A percentile compares a stretch with the other conserved stretches of the same genome.
phyloP scores from a whole-genome alignment of 176 grass and related monocot genomes.

The Oryza australiensis region DNA sequence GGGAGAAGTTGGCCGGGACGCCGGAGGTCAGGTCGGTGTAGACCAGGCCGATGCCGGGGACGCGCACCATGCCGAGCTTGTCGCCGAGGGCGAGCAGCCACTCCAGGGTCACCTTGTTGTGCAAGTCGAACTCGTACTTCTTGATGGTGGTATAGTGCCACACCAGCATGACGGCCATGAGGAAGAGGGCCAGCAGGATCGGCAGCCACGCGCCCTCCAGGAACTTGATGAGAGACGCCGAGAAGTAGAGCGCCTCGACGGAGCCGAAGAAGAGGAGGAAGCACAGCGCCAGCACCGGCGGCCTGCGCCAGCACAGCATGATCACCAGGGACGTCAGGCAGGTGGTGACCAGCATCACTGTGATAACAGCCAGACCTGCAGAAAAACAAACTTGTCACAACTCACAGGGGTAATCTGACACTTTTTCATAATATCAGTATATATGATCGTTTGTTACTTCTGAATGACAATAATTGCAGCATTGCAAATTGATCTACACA shows the following conservation, averaged over 20 bases:
- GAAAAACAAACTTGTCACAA: background rate
- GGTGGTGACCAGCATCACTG: slow-evolving; percentile 96
- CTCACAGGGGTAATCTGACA: background rate
- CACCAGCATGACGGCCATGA: slow-evolving; percentile 80
- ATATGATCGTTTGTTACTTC: background rate
- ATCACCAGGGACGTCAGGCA: slow-evolving; percentile 89
- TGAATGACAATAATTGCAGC: background rate
- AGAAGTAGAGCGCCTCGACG: slow-evolving; percentile 87
- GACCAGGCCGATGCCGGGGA: slow-evolving; percentile 91
- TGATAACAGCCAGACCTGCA: slow-evolving; percentile 92
- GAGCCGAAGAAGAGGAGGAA: slow-evolving; percentile 93
- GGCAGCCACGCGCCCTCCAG: slow-evolving; percentile 94
- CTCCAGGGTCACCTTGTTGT: slow-evolving; percentile 94
- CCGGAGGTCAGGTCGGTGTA: slow-evolving; percentile 92
- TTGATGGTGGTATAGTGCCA: slow-evolving; percentile 97
- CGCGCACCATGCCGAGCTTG: slow-evolving; percentile 91
- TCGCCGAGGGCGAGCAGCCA: slow-evolving; percentile 94
- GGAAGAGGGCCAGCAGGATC: slow-evolving; percentile 77
- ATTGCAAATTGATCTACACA: background rate
- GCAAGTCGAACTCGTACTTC: slow-evolving; percentile 93
- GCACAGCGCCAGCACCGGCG: slow-evolving; percentile 64
- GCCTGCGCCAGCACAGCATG: slow-evolving; percentile 84
- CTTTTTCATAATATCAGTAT: background rate
- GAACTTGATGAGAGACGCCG: slow-evolving; percentile 97
- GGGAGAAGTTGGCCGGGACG: slow-evolving; percentile 94